phyloP scores from a whole-genome alignment of 495 filamentous ascomycete species.

The Xylaria venustula region DNA sequence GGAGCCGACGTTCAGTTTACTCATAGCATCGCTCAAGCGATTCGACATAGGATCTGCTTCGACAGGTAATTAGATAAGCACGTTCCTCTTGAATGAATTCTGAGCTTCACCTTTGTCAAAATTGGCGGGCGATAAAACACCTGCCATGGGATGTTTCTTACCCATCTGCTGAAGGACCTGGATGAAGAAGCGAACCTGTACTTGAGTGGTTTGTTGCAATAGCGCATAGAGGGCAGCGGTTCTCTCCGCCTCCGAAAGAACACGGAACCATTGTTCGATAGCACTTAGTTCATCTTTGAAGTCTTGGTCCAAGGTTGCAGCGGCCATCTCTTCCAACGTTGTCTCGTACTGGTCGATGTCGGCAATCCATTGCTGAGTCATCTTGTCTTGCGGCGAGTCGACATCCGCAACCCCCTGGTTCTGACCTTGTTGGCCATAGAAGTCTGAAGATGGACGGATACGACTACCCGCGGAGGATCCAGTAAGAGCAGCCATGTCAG shows the following conservation, averaged over 20 bases:
- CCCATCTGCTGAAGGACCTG: constrained; percentile 98
- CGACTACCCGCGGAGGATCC: constrained; percentile 71
- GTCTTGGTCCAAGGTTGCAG: constrained; percentile 94
- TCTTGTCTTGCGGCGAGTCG: constrained; percentile 79
- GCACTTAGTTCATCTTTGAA: constrained; percentile 99
- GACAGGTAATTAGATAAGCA: not conserved
- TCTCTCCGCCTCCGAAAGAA: constrained; percentile 92
- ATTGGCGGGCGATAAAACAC: constrained; percentile 90
- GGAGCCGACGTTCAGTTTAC: constrained; percentile 81
- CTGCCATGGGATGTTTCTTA: constrained; percentile 95
- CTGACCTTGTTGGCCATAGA: constrained; percentile 75
- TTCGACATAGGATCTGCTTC: constrained; percentile 95
- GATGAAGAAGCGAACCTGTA: constrained; percentile 99
- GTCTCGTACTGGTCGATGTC: constrained; percentile 98
- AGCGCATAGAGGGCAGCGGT: constrained; percentile 94
- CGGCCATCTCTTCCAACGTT: constrained; percentile 97
- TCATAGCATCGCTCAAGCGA: constrained; percentile 96
- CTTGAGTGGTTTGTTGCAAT: constrained; percentile 96
- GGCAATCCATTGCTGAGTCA: constrained; percentile 96
- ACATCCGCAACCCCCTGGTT: constrained; percentile 59
- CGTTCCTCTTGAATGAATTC: not conserved
- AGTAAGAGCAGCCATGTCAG: constrained; percentile 90
- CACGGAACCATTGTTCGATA: constrained; percentile 99
- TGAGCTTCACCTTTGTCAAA: constrained; percentile 83
- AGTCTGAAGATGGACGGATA: constrained; percentile 93